Evolutionary conservation across 768 basidiomycete species (phyloP), one percentile per base, ranked within the genome.

Genomic region (Tylopilus felleus): DNA sequence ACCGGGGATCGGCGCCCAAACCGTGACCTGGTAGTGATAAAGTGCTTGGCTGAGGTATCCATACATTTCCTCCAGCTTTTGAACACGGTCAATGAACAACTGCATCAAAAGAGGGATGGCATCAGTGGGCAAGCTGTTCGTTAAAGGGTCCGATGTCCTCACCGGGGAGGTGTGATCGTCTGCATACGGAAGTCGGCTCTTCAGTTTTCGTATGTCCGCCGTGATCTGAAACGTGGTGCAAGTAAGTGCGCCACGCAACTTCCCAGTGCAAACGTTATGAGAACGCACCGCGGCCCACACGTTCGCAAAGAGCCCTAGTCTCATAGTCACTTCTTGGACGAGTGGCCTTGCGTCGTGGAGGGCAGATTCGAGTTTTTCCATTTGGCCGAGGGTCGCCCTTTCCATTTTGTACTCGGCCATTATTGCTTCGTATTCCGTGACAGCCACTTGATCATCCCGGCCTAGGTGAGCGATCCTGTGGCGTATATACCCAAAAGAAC

Each of bases 201-300:
- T 46, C 38, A 64, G 19, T 21, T 51, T 53, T 14, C 54, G 40
- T 5, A 61, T 44, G 49, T 64, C 62, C 1, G 62, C 59, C 2
- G 48, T 61, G 45, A 64, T 64, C 62, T 64, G 44, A 29, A 28
- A 19, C 28, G 22, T 36, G 25, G 14, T 8, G 16, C 21, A 2
- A 5, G 41, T 46, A 27, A 25, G 43, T 10, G 10, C 9, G 8
- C 5, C 38, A 10, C 36, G 9, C 23, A 3, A 9, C n/a, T 21
- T 22, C 31, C 35, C 1, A 7, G 33, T 8, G n/a, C n/a, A 29
- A 23, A 14, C 16, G 5, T 29, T 12, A 2, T 14, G 8, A 19
- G 35, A 23, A 58, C 60, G 27, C 46, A 63, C 61, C 17, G 61
- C 58, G 7, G 61, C 57, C 59, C 62, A 63, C 2, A 64, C 62